Percentiles rank a stretch among this genome's conserved stretches.
These are phyloP conservation scores for Diaporthe sp. DNA, from an alignment of 2,329 filamentous ascomycete species.

Conservation along the genomic window DNA sequence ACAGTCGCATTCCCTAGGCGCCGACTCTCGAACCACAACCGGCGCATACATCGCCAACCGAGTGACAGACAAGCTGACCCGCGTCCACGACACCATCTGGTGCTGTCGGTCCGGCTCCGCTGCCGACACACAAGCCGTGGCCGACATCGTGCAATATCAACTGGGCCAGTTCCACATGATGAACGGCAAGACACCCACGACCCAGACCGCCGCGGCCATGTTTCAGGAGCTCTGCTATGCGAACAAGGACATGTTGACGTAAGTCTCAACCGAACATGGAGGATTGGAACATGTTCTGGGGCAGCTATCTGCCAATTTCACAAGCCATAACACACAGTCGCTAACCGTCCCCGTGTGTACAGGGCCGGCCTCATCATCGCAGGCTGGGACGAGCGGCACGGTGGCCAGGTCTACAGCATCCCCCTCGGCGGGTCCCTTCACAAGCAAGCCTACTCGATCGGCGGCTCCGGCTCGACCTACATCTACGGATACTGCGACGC, in stretches of 20 bases:
- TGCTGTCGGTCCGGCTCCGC: constrained; percentile 98
- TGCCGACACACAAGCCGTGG: constrained; percentile 96
- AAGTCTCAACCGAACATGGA: constrained; percentile 49
- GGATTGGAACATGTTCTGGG: not conserved
- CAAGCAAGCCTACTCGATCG: constrained; percentile 96
- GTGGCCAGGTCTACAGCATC: constrained; percentile 97
- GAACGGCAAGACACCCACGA: constrained; percentile 91
- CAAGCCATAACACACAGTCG: no score
- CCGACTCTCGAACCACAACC: constrained; percentile 97
- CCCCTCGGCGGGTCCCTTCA: constrained; percentile 96
- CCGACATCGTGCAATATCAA: constrained; percentile 98
- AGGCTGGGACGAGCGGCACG: constrained; percentile 95
- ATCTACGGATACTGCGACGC: constrained; percentile 99
- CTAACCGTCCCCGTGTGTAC: constrained; percentile 25
- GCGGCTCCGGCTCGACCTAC: constrained; percentile 97
- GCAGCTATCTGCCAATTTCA: not conserved
- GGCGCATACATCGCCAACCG: constrained; percentile 98
- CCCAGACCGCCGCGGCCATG: constrained; percentile 92
- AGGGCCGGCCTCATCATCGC: constrained; percentile 98
- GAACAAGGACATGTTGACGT: constrained; percentile 96
- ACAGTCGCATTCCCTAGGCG: constrained; percentile 64
- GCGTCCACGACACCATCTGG: constrained; percentile 99
- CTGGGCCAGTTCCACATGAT: constrained; percentile 91
- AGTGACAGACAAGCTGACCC: constrained; percentile 98
- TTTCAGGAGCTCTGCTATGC: constrained; percentile 99